Base-by-base conservation (phyloP, 768 basidiomycete species). In the Candolleomyces aberdarensis region DNA sequence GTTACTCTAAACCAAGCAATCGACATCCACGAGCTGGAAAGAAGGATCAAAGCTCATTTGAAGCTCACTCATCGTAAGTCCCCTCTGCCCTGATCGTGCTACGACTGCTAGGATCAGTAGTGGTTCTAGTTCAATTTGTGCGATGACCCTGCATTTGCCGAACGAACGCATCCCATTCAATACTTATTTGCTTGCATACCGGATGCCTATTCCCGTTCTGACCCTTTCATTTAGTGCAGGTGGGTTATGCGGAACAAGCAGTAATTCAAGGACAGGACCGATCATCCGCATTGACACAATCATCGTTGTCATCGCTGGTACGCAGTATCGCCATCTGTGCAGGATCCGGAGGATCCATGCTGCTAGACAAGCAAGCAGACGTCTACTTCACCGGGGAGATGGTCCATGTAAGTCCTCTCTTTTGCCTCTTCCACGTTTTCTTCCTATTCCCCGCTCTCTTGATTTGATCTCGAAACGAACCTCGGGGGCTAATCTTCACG, bases 351-450 rank as follows among this genome's bases (percentile, higher is more conserved):
- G 90, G 85, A 1, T 88, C 88, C 48, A 79, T 96, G 71, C 82
- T 98, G 52, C 72, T 79, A 19, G 87, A 85, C 53, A 79, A 84
- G 43, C 74, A 83, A 50, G 95, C 94, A 43, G 95, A 97, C 72
- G 83, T 95, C 26, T 94, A 91, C 72, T 80, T 95, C 67, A 98
- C 96, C 2, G 96, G 96, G 9, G 94, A 98, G 76, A 92, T 96
- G 91, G 72, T 83, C 19, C 95, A 96, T 74, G 92, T 94, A 73
- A 56, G 85, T 73, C 48, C 49, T 62, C n/a, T 26, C 26, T 26
- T 26, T 26, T 26, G n/a, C 26, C 26, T 26, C 26, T 26, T 26
- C 26, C 26, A 26, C 26, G 26, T 26, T 26, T 26, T 26, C 26
- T 1, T 3, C 26, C 26, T 26, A 26, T 26, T 26, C 26, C 26